phyloP scores from a whole-genome alignment of 768 basidiomycete genomes.

The Leccinum variicolor region DNA sequence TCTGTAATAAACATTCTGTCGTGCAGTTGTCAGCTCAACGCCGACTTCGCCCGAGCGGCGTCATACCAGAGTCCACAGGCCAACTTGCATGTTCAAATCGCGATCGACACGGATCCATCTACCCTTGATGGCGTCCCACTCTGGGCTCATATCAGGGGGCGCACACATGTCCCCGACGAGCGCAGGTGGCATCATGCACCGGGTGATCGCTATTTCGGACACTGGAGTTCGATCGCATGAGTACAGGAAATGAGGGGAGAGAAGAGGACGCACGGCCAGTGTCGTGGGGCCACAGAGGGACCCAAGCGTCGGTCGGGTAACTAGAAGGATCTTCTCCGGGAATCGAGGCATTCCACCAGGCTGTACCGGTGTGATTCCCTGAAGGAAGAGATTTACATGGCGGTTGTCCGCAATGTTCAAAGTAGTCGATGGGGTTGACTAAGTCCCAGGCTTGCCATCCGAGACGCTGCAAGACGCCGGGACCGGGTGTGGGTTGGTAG shows the following conservation, averaged over 20 bases:
- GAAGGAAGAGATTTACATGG: neutral
- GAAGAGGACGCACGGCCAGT: conserved; percentile 22
- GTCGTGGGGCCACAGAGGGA: conserved; percentile 27
- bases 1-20: conserved; percentile 73
- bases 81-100: conserved; percentile 70
- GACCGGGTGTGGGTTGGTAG: conserved; percentile 73
- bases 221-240: conserved; percentile 40
- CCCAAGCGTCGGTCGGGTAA: conserved; percentile 64
- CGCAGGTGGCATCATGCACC: conserved; percentile 64
- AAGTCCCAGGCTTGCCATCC: conserved; percentile 91
- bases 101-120: conserved; percentile 89
- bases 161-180: conserved; percentile 58
- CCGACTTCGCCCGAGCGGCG: neutral
- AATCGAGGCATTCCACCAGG: conserved; percentile 19
- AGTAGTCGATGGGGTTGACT: conserved; percentile 35
- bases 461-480: conserved; percentile 65
- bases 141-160: conserved; percentile 64
- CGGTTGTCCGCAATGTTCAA: neutral
- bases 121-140: conserved; percentile 72
- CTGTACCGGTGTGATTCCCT: neutral
- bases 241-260: neutral
- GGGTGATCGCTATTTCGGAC: conserved; percentile 72
- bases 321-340: conserved; percentile 51
- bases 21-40: conserved; percentile 1
- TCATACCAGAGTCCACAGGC: conserved; percentile 58